Percentiles rank a stretch among this genome's conserved stretches.
These are phyloP conservation scores for Globisporangium alternatum DNA, from an alignment of 352 stramenopile species.

Conservation along the genomic window DNA sequence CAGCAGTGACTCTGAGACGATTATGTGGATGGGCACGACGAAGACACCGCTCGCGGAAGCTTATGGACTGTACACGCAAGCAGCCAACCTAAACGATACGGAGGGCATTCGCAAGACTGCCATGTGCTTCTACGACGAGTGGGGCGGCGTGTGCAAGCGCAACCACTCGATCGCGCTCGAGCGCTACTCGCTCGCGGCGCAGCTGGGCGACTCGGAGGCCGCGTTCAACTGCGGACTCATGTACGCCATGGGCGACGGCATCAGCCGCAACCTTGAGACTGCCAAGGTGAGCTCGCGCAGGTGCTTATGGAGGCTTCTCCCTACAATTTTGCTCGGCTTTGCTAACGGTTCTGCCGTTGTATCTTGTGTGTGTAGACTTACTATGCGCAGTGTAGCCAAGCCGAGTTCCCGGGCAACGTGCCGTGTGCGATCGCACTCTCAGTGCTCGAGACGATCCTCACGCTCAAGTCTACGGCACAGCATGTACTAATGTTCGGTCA, in stretches of 20 bases:
- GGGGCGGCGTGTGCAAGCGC: slow-evolving; percentile 44
- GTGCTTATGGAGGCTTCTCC: not conserved
- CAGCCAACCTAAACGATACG: slow-evolving; percentile 60
- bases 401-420: slow-evolving; percentile 58
- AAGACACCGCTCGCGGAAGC: slow-evolving; percentile 44
- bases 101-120: slow-evolving; percentile 71
- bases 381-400: slow-evolving; percentile 48
- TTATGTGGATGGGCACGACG: slow-evolving; percentile 24
- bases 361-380: slow-evolving; percentile 23
- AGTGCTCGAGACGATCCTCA: slow-evolving; percentile 27
- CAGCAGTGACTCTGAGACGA: slow-evolving; percentile 11
- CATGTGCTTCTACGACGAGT: slow-evolving; percentile 59
- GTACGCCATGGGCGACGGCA: slow-evolving; percentile 45
- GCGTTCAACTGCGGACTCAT: slow-evolving; percentile 65
- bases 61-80: slow-evolving; percentile 50
- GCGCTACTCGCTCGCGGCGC: slow-evolving; percentile 45
- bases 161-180: slow-evolving; percentile 56
- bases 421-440: slow-evolving; percentile 47
- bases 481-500: not conserved
- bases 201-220: slow-evolving; percentile 58
- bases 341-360: not conserved
- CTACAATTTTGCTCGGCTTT: not conserved
- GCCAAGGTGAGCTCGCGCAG: slow-evolving; percentile 25
- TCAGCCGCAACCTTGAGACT: slow-evolving; percentile 31
- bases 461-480: slow-evolving; percentile 8